Evolutionary conservation across 257 asterid species (phyloP), one percentile per base, ranked within the genome.

Genomic region (Jasminum sambac): DNA sequence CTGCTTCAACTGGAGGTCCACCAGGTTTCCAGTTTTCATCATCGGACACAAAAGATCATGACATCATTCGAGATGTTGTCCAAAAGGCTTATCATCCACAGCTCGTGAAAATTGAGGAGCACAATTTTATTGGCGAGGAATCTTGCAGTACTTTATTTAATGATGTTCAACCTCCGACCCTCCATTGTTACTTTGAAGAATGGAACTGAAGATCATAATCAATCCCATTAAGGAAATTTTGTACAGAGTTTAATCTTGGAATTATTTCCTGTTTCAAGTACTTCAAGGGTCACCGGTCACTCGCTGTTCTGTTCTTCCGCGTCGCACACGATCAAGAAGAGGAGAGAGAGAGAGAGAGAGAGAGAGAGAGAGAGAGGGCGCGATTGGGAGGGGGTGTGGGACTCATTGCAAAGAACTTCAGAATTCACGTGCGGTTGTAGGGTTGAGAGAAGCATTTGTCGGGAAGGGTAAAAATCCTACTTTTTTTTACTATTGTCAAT

Each of bases 151-250:
- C 81, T 64, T 67, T 92, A 74, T 90, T 92, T 64, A 67, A 90
- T 23, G 98, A 92, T 62, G 97, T 88, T 46, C 97, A 90, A 72
- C 82, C 98, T 66, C 98, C 98, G 3, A 82, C 88, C 13, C 95
- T 92, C 48, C 93, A 80, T 52, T 92, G 98, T 97, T 84, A 84
- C 79, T 78, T 87, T 11, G 90, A 92, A 2, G 95, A 84, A 30
- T 92, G 96, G 98, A 88, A 81, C 75, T 90, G 83, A 84, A 60
- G 48, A 62, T 26, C 44, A n/a, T n/a, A 16, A 65, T 17, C 4
- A 8, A 57, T 36, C 69, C 14, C 26, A 4, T 10, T 13, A 59
- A 17, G 41, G 13, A 62, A 78, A 38, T 81, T 83, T 82, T 88
- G 91, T 85, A 82, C 40, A 83, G 81, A 38, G 80, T 76, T 40